Evolutionary conservation across 768 basidiomycete genomes (phyloP), one percentile per base, ranked within the genome.

Genomic region (Lactarius sanguifluus): DNA sequence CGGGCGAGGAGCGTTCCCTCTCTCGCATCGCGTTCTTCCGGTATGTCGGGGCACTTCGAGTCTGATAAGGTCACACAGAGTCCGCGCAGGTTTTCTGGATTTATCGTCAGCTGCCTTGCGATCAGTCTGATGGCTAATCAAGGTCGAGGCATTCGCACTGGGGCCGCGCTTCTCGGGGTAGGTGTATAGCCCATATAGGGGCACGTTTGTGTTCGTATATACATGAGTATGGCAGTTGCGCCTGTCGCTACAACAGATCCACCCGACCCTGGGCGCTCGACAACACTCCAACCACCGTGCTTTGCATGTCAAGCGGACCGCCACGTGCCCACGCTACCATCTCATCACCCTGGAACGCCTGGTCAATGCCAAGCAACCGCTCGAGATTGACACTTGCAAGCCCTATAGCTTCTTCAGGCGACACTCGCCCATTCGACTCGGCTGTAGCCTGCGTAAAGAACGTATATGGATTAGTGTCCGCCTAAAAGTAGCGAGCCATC

Each of bases 1-100:
- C 89, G 3, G 79, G 88, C 63, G 92, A 94, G 74, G 92, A 94
- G 75, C 85, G 92, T 34, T 87, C 90, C 0, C 86, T 94, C 61
- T 94, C 92, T 45, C 85, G 91, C 16, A 82, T 92, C 60, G 92
- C 92, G 36, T 94, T 94, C 80, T 94, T 94, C 76, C 85, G 92
- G 92, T 90, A 75, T 56, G 72, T 61, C 63, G 64, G 40, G 25
- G 25, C 5, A 9, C 7, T 34, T 40, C 63, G 43, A 15, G 52
- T 38, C 61, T 23, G 54, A 13, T 41, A 25, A 64, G 32, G 16
- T 45, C 41, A 64, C 41, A 64, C 20, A 23, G 32, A 23, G 41
- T 52, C 2, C 18, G 38, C 25, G 9, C 52, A 94, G 92, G 65
- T 94, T 94, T 75, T 81, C 90, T 2, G 92, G 91, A 1, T 94